These are phyloP conservation scores for Soucietia sequanensis DNA, from an alignment of 805 yeast species.

Conservation along the genomic window DNA sequence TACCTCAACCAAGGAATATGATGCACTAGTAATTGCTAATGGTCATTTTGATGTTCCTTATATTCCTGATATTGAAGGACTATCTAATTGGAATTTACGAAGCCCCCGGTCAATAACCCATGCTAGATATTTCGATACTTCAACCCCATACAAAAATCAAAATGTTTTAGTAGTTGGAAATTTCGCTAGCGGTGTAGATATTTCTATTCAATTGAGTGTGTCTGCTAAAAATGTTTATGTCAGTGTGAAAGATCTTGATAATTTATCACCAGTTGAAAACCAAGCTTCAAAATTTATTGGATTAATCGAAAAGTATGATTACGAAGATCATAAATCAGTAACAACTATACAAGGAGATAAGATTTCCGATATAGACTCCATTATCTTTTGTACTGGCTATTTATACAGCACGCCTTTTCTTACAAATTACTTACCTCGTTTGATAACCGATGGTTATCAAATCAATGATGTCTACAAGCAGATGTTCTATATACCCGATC, in stretches of 20 bases:
- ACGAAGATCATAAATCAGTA: slow-evolving; percentile 25
- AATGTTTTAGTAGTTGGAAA: slow-evolving; percentile 72
- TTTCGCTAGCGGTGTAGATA: slow-evolving; percentile 75
- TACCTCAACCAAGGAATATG: slow-evolving; percentile 21
- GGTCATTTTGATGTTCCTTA: slow-evolving; percentile 38
- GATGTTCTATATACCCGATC: slow-evolving; percentile 45
- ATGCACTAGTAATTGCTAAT: slow-evolving; percentile 38
- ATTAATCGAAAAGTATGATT: slow-evolving; percentile 25
- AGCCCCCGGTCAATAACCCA: slow-evolving; percentile 28
- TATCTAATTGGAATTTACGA: slow-evolving; percentile 24
- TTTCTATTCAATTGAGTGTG: slow-evolving; percentile 59
- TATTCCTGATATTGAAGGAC: slow-evolving; percentile 32
- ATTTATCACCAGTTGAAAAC: slow-evolving; percentile 43
- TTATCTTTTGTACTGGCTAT: slow-evolving; percentile 41
- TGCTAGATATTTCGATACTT: slow-evolving; percentile 29
- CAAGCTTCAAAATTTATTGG: slow-evolving; percentile 32
- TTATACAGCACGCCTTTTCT: slow-evolving; percentile 36
- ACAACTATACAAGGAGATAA: slow-evolving; percentile 22
- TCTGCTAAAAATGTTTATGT: slow-evolving; percentile 24
- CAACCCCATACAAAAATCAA: slow-evolving; percentile 27
- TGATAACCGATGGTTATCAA: slow-evolving; percentile 32
- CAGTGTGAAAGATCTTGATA: slow-evolving; percentile 33
- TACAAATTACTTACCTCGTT: slow-evolving; percentile 16
- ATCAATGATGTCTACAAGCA: slow-evolving; percentile 44
- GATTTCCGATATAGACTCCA: slow-evolving; percentile 23